Conservation (phyloP, 164 flowering plant genomes). For the Platanus orientalis region DNA sequence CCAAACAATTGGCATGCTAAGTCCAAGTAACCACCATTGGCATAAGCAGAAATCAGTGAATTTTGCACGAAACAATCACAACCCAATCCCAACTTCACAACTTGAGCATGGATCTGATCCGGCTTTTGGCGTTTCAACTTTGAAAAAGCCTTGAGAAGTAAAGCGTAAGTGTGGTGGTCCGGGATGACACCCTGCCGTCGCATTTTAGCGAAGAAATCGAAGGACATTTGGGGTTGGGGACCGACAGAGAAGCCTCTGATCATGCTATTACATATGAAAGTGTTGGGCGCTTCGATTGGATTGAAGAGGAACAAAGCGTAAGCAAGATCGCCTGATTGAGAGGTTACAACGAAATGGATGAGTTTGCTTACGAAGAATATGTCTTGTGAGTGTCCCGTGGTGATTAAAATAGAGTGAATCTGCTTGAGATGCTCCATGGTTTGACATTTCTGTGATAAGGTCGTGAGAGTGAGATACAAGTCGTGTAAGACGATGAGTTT, state of each 20-base stretch:
- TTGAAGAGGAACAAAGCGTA: neutral
- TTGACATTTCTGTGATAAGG: constrained; percentile 7
- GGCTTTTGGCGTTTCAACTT: neutral
- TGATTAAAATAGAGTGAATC: constrained; percentile 23
- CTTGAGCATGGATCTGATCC: neutral
- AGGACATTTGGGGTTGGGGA: neutral
- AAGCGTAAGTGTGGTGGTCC: neutral
- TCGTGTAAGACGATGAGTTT: neutral
- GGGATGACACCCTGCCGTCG: neutral
- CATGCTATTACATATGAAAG: neutral
- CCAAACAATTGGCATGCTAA: neutral
- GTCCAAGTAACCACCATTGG: neutral
- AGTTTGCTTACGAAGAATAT: constrained; percentile 15
- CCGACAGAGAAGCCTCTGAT: neutral
- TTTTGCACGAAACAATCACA: neutral
- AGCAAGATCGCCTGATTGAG: neutral
- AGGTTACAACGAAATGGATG: constrained; percentile 13
- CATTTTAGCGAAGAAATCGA: neutral
- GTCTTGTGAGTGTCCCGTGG: constrained; percentile 21
- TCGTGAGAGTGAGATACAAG: too few relatives aligned
- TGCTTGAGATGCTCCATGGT: constrained; percentile 20
- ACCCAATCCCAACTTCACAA: neutral
- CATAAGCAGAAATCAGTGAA: neutral
- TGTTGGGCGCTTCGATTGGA: neutral
- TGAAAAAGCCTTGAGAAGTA: neutral